Evolutionary conservation across 371 early-diverging fungal genomes (phyloP).

Genomic region (Polyrhizophydium stewartii): DNA sequence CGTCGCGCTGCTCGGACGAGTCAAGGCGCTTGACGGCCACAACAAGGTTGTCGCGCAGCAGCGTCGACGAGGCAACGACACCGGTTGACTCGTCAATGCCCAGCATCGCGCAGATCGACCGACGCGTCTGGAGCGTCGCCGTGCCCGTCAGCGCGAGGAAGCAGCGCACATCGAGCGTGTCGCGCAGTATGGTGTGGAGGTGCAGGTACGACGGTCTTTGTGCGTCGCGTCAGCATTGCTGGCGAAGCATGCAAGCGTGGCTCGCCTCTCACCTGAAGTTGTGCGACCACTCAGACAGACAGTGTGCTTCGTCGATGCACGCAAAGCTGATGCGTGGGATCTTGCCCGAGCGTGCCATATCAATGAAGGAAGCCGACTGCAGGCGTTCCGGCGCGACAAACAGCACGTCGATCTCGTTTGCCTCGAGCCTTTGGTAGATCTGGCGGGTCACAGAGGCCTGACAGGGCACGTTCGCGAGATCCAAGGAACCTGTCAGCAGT

Average conservation of each 20-base stretch:
- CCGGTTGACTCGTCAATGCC: constrained; percentile 32
- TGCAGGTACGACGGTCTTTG: constrained; percentile 26
- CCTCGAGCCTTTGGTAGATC: constrained; percentile 31
- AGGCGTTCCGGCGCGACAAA: constrained; percentile 66
- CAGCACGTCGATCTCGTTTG: constrained; percentile 48
- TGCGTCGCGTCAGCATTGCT: constrained; percentile 8
- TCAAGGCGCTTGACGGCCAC: constrained; percentile 39
- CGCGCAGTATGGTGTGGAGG: constrained; percentile 35
- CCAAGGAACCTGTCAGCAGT: too few species aligned
- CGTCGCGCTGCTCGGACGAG: constrained; percentile 29
- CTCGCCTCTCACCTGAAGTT: constrained; percentile 9
- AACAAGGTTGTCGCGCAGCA: constrained; percentile 51
- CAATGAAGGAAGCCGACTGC: constrained; percentile 45
- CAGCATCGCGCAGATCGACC: constrained; percentile 47
- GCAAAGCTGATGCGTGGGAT: constrained; percentile 52
- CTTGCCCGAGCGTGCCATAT: constrained; percentile 28
- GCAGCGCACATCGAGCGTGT: constrained; percentile 43
- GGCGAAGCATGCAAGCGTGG: too few species aligned
- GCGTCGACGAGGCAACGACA: constrained; percentile 38
- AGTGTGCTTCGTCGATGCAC: constrained; percentile 66
- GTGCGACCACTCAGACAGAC: constrained; percentile 48
- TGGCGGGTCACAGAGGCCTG: constrained; percentile 21
- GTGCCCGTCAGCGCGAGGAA: constrained; percentile 59
- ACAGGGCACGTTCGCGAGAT: constrained; percentile 4
- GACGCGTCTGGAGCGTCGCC: constrained; percentile 48